phyloP scores from a whole-genome alignment of 192 early-diverging fungal genomes.

The Rhizoclosmatium globosum region DNA sequence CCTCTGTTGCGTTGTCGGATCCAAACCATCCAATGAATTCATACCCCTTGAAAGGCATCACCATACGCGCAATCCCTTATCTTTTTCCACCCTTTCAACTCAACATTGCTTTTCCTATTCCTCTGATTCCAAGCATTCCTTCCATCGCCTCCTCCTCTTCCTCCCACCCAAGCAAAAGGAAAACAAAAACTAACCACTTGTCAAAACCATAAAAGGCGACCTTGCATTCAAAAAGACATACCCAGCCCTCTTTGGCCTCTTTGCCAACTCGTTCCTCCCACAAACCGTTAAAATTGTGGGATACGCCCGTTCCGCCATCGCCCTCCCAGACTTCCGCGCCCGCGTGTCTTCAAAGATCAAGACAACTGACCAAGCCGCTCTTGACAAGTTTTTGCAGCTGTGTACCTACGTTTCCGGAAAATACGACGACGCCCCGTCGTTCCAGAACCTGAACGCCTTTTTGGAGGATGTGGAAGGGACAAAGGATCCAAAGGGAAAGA shows the following conservation, averaged over 20 bases:
- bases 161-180: neutral
- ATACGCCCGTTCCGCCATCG: constrained; percentile 89
- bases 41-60: too few relatives aligned
- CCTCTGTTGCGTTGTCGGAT: too few relatives aligned
- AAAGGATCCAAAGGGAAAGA: constrained; percentile 49
- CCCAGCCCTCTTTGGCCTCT: constrained; percentile 94
- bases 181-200: neutral
- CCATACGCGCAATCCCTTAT: too few relatives aligned
- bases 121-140: too few relatives aligned
- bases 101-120: too few relatives aligned
- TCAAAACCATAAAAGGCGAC: constrained; percentile 66
- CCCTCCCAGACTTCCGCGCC: constrained; percentile 74
- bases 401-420: constrained; percentile 84
- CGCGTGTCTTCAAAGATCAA: constrained; percentile 79
- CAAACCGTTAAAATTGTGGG: constrained; percentile 81
- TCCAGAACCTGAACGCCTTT: constrained; percentile 67
- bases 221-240: constrained; percentile 99
- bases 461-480: constrained; percentile 66
- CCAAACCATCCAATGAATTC: too few relatives aligned
- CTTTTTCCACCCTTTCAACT: too few relatives aligned
- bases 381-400: constrained; percentile 71
- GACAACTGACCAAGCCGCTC: constrained; percentile 57
- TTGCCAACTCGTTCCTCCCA: constrained; percentile 83
- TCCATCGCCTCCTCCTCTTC: too few relatives aligned
- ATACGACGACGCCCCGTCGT: constrained; percentile 83